Conservation (phyloP, 116 monocot genomes). For the Papilionanthe hybrid region DNA sequence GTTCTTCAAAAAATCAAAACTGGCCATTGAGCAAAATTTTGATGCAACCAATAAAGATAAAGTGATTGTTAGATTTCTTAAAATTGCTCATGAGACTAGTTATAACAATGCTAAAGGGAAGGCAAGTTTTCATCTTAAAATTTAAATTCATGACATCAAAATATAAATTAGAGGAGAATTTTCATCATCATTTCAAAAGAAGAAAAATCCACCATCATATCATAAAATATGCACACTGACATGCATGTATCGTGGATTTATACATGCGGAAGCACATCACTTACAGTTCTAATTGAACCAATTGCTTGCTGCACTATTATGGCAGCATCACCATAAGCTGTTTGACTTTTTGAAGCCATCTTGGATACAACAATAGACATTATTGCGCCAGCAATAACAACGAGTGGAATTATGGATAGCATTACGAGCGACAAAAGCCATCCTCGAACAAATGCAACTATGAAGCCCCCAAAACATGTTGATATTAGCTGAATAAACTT, state of each 20-base stretch:
- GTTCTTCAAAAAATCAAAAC: too few species aligned
- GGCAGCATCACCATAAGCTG: slow-evolving; percentile 52
- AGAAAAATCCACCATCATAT: slow-evolving; percentile 47
- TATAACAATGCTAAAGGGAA: too few species aligned
- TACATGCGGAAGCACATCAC: slow-evolving; percentile 30
- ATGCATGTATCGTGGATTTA: slow-evolving; percentile 9
- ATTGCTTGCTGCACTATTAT: slow-evolving; percentile 56
- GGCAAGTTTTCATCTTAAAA: slow-evolving; percentile 22
- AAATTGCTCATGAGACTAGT: neutral
- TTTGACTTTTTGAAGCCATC: slow-evolving; percentile 35
- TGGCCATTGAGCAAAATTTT: neutral
- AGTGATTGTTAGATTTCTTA: neutral
- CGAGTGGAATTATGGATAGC: slow-evolving; percentile 37
- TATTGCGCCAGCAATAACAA: slow-evolving; percentile 32
- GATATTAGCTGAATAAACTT: slow-evolving; percentile 51
- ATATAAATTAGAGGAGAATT: slow-evolving; percentile 31
- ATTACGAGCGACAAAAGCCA: slow-evolving; percentile 75
- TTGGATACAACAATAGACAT: slow-evolving; percentile 33
- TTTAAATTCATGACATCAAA: slow-evolving; percentile 41
- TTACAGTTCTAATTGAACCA: slow-evolving; percentile 68
- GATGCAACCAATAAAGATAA: neutral
- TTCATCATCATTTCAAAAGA: slow-evolving; percentile 39
- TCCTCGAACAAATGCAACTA: slow-evolving; percentile 46
- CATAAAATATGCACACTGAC: too few species aligned
- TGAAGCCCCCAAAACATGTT: slow-evolving; percentile 44